Percentiles rank a stretch among this genome's conserved stretches.
These are phyloP conservation scores for Colletotrichum australisinense DNA, from an alignment of 2,329 filamentous ascomycete species.

Conservation along the genomic window DNA sequence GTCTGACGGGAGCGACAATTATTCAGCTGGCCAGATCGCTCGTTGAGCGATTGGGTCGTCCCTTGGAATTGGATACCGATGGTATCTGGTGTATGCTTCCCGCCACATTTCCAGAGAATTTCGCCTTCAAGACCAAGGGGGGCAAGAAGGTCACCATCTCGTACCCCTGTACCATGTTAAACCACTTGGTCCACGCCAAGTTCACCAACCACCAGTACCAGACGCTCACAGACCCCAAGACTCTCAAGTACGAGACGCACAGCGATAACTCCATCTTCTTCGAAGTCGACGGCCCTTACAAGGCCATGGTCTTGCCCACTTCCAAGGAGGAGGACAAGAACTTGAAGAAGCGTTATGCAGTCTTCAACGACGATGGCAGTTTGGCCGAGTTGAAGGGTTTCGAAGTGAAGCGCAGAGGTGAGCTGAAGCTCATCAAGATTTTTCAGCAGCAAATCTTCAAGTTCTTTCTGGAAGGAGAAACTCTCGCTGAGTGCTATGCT, in stretches of 20 bases:
- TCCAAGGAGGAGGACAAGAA: conserved; percentile 99
- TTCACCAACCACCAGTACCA: conserved; percentile 99
- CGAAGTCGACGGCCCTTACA: conserved; percentile 97
- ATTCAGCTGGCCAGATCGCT: conserved; percentile 96
- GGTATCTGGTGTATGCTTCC: conserved; percentile 99
- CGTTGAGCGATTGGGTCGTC: conserved; percentile 92
- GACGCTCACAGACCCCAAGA: conserved; percentile 81
- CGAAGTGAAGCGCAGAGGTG: conserved; percentile 96
- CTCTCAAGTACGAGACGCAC: conserved; percentile 93
- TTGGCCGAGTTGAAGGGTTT: conserved; percentile 97
- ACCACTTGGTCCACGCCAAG: conserved; percentile 92
- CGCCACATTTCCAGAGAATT: conserved; percentile 96
- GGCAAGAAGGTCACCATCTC: conserved; percentile 98
- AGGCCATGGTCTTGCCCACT: conserved; percentile 95
- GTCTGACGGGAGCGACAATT: conserved; percentile 93
- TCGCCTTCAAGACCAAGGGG: conserved; percentile 91
- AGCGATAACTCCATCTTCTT: conserved; percentile 99
- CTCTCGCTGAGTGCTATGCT: conserved; percentile 87
- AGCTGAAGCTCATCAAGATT: conserved; percentile 99
- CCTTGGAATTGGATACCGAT: conserved; percentile 95
- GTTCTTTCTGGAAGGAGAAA: conserved; percentile 94
- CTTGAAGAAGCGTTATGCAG: conserved; percentile 98
- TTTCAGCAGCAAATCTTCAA: conserved; percentile 99
- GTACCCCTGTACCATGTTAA: conserved; percentile 99
- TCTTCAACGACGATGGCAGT: conserved; percentile 98